Conservation (phyloP, 495 filamentous ascomycete species). For the Podospora anserina region DNA sequence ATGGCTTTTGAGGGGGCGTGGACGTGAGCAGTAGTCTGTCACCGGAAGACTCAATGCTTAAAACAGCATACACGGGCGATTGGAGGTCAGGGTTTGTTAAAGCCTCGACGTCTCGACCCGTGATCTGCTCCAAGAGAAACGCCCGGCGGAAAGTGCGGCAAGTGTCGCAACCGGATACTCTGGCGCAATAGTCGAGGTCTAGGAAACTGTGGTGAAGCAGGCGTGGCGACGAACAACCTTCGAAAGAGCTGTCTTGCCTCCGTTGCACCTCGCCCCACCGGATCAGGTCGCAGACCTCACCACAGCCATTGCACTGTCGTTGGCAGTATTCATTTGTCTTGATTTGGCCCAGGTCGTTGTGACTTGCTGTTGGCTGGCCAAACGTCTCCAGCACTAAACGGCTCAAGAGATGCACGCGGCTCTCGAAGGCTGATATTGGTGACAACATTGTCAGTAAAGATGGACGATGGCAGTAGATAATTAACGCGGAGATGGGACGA, state of each 20-base stretch:
- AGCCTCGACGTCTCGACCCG: constrained; percentile 21
- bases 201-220: constrained; percentile 29
- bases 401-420: neutral
- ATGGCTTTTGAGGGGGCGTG: constrained; percentile 6
- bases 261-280: constrained; percentile 32
- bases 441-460: neutral
- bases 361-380: neutral
- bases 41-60: constrained; percentile 19
- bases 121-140: constrained; percentile 32
- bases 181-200: constrained; percentile 31
- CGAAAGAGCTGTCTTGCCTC: constrained; percentile 20
- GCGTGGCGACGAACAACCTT: constrained; percentile 23
- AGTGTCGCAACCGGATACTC: constrained; percentile 25
- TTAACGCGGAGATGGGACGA: neutral
- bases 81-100: constrained; percentile 22
- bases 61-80: constrained; percentile 23
- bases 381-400: constrained; percentile 1
- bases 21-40: constrained; percentile 24
- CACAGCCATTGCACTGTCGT: constrained; percentile 29
- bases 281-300: constrained; percentile 26
- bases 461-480: neutral
- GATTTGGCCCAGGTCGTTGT: constrained; percentile 17
- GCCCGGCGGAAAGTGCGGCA: constrained; percentile 30
- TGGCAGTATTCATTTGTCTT: constrained; percentile 26
- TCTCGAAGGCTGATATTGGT: neutral